Evolutionary conservation across 1,284 basidiomycete species (phyloP).

Genomic region (Omphalotus olearius): DNA sequence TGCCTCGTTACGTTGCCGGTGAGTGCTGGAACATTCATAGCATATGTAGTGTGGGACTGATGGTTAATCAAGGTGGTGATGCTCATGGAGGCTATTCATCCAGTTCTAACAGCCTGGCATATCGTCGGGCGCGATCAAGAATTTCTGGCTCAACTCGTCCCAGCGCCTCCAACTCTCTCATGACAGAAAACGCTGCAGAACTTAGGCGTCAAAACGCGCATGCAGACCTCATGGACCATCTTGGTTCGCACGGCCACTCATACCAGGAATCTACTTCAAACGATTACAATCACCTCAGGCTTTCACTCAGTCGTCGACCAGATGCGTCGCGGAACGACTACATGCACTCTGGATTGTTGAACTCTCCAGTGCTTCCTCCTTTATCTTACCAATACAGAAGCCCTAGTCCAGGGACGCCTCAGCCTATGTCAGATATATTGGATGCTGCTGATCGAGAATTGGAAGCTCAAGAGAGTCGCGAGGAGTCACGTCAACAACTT

Average conservation of each 20-base stretch:
- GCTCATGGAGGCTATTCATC: background rate
- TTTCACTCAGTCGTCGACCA: background rate
- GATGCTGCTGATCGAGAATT: conserved; percentile 6
- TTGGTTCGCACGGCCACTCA: conserved; percentile 15
- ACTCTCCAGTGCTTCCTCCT: conserved; percentile 6
- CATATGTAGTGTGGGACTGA: too few relatives aligned
- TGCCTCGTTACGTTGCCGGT: too few relatives aligned
- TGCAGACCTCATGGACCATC: conserved; percentile 19
- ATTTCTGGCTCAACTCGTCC: conserved; percentile 15
- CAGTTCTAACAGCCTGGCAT: conserved; percentile 12
- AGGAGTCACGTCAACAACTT: background rate
- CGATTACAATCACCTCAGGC: background rate
- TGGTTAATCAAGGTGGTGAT: background rate
- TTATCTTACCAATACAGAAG: conserved; percentile 6
- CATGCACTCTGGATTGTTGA: background rate
- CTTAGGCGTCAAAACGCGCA: conserved; percentile 28
- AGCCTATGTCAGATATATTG: conserved; percentile 5
- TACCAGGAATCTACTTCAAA: background rate
- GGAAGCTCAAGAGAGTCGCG: conserved; percentile 8
- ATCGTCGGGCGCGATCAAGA: conserved; percentile 10
- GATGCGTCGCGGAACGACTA: too few relatives aligned
- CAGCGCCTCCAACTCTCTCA: conserved; percentile 35
- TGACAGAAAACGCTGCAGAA: conserved; percentile 39
- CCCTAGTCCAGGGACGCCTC: conserved; percentile 6
- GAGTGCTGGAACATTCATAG: too few relatives aligned